Conservation (phyloP, 1,284 basidiomycete species). For the Puccinia horiana region DNA sequence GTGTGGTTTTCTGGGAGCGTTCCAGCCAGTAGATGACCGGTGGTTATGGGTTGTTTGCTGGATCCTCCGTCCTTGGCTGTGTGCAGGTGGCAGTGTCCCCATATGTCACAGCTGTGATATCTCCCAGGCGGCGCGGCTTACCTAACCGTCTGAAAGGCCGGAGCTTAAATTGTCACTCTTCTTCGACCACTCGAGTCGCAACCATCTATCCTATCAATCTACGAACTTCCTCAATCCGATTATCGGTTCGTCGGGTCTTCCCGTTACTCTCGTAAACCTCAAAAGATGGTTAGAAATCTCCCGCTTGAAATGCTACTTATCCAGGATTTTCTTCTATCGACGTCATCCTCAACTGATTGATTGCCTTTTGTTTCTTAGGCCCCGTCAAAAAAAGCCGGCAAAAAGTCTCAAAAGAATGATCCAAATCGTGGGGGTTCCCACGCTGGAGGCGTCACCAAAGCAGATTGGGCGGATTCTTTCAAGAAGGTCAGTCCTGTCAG, state of each 20-base stretch:
- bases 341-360: not conserved
- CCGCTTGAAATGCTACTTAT: not conserved
- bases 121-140: not conserved
- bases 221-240: not conserved
- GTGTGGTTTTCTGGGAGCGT: not conserved
- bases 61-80: not conserved
- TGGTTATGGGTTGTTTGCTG: not conserved
- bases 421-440: slow-evolving; percentile 21
- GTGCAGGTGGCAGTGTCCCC: not conserved
- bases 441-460: slow-evolving; percentile 38
- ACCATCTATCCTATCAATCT: not conserved
- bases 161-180: not conserved
- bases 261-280: not conserved
- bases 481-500: slow-evolving; percentile 46
- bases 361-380: slow-evolving; percentile 12
- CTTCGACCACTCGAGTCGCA: not conserved
- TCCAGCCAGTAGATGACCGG: not conserved
- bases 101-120: slow-evolving; percentile 4
- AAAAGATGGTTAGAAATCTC: slow-evolving; percentile 33
- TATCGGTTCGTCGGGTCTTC: not conserved
- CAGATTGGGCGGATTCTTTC: slow-evolving; percentile 50
- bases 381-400: slow-evolving; percentile 45
- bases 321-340: not conserved
- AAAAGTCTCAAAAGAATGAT: slow-evolving; percentile 43
- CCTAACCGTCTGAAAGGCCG: not conserved